A percentile compares a stretch with the other conserved stretches of the same genome.
These are phyloP conservation scores for Tricholoma sp. DNA, from an alignment of 768 basidiomycete species.

Conservation along the genomic window DNA sequence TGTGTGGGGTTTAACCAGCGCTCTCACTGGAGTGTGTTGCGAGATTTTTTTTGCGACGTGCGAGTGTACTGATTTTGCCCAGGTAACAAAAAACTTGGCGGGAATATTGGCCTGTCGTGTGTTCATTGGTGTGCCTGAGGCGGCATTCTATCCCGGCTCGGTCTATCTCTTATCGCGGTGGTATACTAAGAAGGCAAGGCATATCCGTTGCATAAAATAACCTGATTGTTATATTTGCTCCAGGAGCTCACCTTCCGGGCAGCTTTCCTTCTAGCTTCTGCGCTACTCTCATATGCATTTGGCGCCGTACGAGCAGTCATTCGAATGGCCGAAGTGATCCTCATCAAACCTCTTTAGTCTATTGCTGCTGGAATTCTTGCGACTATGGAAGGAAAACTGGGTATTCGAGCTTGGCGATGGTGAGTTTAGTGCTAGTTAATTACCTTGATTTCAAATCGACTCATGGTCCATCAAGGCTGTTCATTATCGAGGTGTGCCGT, in stretches of 20 bases:
- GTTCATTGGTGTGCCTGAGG: slow-evolving; percentile 61
- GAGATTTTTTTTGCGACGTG: not conserved
- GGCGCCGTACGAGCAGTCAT: slow-evolving; percentile 42
- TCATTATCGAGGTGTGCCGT: slow-evolving; percentile 57
- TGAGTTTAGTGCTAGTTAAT: slow-evolving; percentile 19
- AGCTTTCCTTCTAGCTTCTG: slow-evolving; percentile 54
- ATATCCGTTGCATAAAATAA: not conserved
- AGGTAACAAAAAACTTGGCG: slow-evolving; percentile 51
- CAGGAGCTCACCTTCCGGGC: slow-evolving; percentile 63
- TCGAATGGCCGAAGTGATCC: not conserved
- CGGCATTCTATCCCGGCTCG: slow-evolving; percentile 62
- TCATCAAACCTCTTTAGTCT: slow-evolving; percentile 29
- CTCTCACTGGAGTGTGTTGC: slow-evolving; percentile 52
- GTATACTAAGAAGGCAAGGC: slow-evolving; percentile 50
- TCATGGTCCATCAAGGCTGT: slow-evolving; percentile 41
- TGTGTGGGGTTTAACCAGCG: slow-evolving; percentile 59
- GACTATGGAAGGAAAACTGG: slow-evolving; percentile 62
- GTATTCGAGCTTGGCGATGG: slow-evolving; percentile 72
- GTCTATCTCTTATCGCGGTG: slow-evolving; percentile 43
- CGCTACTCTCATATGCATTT: slow-evolving; percentile 64
- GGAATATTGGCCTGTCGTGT: slow-evolving; percentile 54
- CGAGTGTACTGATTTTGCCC: not conserved
- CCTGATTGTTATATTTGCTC: slow-evolving; percentile 5
- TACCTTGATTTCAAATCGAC: not conserved
- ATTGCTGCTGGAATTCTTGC: slow-evolving; percentile 71